Percentiles rank a stretch among this genome's conserved stretches.
Conservation (phyloP, 371 early-diverging fungal genomes). For the Lichtheimia hyalospora region DNA sequence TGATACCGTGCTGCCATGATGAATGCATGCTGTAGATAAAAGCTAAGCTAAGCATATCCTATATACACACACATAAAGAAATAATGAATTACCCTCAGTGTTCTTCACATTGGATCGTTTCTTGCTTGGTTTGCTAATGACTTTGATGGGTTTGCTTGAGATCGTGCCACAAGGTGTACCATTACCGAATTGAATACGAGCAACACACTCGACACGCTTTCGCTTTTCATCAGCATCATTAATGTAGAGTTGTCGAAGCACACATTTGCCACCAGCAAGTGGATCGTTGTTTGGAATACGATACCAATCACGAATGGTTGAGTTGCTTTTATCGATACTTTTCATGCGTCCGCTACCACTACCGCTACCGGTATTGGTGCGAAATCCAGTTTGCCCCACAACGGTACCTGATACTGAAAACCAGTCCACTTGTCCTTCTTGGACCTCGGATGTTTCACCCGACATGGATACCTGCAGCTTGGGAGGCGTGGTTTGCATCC, state of each 20-base stretch:
- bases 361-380: not conserved
- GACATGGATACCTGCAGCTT: conserved; percentile 31
- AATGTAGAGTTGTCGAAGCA: conserved; percentile 73
- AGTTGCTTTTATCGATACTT: conserved; percentile 6
- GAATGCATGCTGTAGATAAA: conserved; percentile 53
- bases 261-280: conserved; percentile 57
- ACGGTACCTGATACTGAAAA: conserved; percentile 30
- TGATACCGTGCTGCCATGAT: conserved; percentile 71
- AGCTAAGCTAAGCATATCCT: not conserved
- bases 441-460: conserved; percentile 26
- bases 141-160: conserved; percentile 68
- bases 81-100: conserved; percentile 43
- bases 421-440: conserved; percentile 43
- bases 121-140: conserved; percentile 81
- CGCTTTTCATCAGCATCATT: conserved; percentile 75
- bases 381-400: conserved; percentile 34
- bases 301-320: conserved; percentile 23
- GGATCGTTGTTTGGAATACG: conserved; percentile 21
- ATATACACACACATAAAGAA: not conserved
- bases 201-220: conserved; percentile 66
- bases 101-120: conserved; percentile 77
- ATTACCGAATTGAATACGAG: conserved; percentile 61
- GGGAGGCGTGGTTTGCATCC: conserved; percentile 33
- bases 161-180: conserved; percentile 63
- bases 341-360: not conserved